These are phyloP conservation scores for Crithidia acanthocephali DNA, from an alignment of 208 protist species.

Conservation along the genomic window DNA sequence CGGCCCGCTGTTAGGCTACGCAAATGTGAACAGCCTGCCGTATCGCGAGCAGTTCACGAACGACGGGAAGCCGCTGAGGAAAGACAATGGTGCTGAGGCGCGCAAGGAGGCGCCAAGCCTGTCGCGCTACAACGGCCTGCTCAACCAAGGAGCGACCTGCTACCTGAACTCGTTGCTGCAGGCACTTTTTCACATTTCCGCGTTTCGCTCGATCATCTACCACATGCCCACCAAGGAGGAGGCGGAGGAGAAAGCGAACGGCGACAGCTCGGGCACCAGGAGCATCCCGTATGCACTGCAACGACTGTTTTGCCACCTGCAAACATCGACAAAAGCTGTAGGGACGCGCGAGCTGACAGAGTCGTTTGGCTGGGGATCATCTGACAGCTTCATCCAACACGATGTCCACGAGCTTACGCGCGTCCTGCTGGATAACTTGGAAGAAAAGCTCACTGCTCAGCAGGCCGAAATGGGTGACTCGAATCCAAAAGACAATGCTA, in stretches of 20 bases:
- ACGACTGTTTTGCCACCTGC: slow-evolving; percentile 87
- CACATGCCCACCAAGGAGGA: slow-evolving; percentile 91
- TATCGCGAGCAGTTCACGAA: slow-evolving; percentile 40
- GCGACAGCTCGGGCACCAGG: slow-evolving; percentile 40
- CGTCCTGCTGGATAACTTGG: slow-evolving; percentile 87
- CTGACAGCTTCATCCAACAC: slow-evolving; percentile 93
- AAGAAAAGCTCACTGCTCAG: slow-evolving; percentile 71
- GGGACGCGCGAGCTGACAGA: slow-evolving; percentile 91
- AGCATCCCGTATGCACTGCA: slow-evolving; percentile 92
- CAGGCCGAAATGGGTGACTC: slow-evolving; percentile 7
- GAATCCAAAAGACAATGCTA: slow-evolving; percentile 54
- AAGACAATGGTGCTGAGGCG: slow-evolving; percentile 20
- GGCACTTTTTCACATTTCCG: slow-evolving; percentile 88
- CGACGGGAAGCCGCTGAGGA: background rate
- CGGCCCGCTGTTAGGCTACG: slow-evolving; percentile 62
- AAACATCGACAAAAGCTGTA: slow-evolving; percentile 63
- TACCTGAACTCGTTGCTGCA: slow-evolving; percentile 94
- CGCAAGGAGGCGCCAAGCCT: slow-evolving; percentile 16
- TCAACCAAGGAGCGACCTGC: slow-evolving; percentile 93
- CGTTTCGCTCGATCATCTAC: slow-evolving; percentile 88
- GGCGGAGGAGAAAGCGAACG: slow-evolving; percentile 39
- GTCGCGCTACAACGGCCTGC: slow-evolving; percentile 75
- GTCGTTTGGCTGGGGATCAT: slow-evolving; percentile 92
- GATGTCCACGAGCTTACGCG: slow-evolving; percentile 92
- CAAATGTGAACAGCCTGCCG: slow-evolving; percentile 60